These are phyloP conservation scores for Sphagnum contortum DNA, from an alignment of 225 moss, liverwort and hornwort species.

Conservation along the genomic window DNA sequence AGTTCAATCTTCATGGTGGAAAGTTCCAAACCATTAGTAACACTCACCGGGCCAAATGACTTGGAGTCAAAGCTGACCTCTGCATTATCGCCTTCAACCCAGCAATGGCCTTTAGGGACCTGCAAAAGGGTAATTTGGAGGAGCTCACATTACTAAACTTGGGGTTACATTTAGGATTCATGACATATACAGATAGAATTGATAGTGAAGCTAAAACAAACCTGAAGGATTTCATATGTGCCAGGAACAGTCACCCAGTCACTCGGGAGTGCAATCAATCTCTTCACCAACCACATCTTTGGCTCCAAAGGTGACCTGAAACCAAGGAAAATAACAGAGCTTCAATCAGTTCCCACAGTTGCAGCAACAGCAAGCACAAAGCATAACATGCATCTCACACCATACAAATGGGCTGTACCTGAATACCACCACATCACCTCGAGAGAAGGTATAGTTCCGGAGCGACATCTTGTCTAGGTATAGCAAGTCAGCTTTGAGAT, in stretches of 20 bases:
- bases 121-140: constrained; percentile 4
- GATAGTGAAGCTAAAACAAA: background rate
- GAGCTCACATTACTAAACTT: too few relatives aligned
- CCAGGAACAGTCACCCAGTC: constrained; percentile 99
- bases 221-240: constrained; percentile 78
- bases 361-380: too few relatives aligned
- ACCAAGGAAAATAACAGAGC: too few relatives aligned
- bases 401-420: constrained; percentile 26
- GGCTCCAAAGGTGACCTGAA: constrained; percentile 92
- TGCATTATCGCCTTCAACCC: constrained; percentile 97
- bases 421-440: constrained; percentile 97
- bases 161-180: too few relatives aligned
- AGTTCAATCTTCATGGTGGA: too few relatives aligned
- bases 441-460: constrained; percentile 74
- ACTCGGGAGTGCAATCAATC: constrained; percentile 88
- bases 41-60: constrained; percentile 91
- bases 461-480: constrained; percentile 77
- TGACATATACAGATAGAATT: too few relatives aligned
- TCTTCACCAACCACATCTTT: constrained; percentile 82
- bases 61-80: constrained; percentile 92
- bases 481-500: constrained; percentile 53
- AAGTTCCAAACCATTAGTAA: too few relatives aligned
- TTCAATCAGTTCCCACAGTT: too few relatives aligned
- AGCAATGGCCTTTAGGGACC: constrained; percentile 97
- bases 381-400: too few relatives aligned